Conservation (phyloP, 192 early-diverging fungal species). For the Coemansia sp. region DNA sequence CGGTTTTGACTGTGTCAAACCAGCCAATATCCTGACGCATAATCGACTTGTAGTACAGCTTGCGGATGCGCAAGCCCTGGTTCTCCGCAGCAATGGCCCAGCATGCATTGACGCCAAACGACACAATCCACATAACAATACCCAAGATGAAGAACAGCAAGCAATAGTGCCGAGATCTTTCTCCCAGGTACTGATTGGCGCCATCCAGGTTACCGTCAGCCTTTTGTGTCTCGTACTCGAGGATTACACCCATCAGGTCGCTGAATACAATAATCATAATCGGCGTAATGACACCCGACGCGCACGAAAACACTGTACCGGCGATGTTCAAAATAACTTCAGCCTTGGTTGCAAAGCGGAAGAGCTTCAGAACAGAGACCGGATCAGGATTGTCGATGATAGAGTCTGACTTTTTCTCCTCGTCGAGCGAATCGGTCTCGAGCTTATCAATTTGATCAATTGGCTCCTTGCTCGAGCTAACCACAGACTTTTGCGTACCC, state of each 20-base stretch:
- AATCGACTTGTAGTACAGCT: conserved; percentile 73
- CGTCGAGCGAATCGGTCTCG: conserved; percentile 2
- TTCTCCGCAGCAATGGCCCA: conserved; percentile 54
- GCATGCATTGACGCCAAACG: conserved; percentile 34
- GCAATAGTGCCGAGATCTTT: conserved; percentile 36
- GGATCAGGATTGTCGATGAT: conserved; percentile 12
- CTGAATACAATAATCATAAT: conserved; percentile 52
- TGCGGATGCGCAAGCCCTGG: conserved; percentile 73
- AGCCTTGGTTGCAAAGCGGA: conserved; percentile 62
- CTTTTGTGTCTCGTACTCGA: conserved; percentile 14
- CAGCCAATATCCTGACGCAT: conserved; percentile 87
- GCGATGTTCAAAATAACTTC: conserved; percentile 58
- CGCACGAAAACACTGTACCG: conserved; percentile 45
- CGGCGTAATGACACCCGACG: conserved; percentile 42
- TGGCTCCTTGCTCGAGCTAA: background rate
- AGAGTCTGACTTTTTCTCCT: background rate
- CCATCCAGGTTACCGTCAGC: conserved; percentile 1
- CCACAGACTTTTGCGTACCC: background rate
- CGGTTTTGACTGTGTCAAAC: conserved; percentile 77
- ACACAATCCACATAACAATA: conserved; percentile 30
- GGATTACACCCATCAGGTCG: conserved; percentile 21
- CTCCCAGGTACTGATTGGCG: conserved; percentile 18
- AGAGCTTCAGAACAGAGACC: conserved; percentile 58
- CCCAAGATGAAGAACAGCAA: conserved; percentile 42
- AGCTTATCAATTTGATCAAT: conserved; percentile 20